Base-by-base conservation (phyloP, 2,329 filamentous ascomycete species). In the Alternaria novae-zelandiae region DNA sequence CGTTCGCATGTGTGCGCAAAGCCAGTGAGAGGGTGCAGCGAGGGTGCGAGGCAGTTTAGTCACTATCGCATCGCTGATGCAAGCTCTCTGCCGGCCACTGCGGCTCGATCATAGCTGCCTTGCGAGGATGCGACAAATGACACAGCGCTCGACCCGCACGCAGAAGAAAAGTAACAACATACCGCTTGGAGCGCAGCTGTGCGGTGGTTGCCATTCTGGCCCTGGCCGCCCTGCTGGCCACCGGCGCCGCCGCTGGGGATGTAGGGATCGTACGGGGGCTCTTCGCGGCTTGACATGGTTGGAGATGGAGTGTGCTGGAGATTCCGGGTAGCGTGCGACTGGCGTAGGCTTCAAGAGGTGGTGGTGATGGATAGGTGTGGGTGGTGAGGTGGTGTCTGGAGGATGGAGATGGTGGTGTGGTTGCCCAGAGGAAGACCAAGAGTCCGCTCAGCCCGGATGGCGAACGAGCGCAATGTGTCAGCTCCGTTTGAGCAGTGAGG, bases 171-270 rank as follows among this genome's bases (percentile, higher is more conserved):
- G 30, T 44, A 46, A 50, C 47, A 55, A 78, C 77, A 49, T 91
- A 97, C 93, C 83, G 90, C 91, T 88, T 97, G 93, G 72, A 97
- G 87, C 69, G 91, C 91, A 64, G 88, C 87, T 60, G 89, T 91
- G 81, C 89, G 87, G 75, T 88, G 85, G 78, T 90, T 90, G 73
- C 86, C 87, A 72, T 75, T 74, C 70, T 83, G 79, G 66, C 77
- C 71, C 80, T 74, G 74, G 59, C 67, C 87, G 64, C 68, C 87
- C 85, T 79, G 87, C 81, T 75, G 70, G 62, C 62, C 63, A 61
- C 71, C 71, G 69, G 74, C 76, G 81, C 86, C 85, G 82, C 89
- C 89, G 79, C 87, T 88, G 78, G 93, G 93, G 81, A 95, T 94
- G 84, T 96, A 96, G 68, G 93, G 93, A 83, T 96, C 93, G 83